These are phyloP conservation scores for Paxillus rubicundulus DNA, from an alignment of 768 basidiomycete genomes.

Conservation along the genomic window DNA sequence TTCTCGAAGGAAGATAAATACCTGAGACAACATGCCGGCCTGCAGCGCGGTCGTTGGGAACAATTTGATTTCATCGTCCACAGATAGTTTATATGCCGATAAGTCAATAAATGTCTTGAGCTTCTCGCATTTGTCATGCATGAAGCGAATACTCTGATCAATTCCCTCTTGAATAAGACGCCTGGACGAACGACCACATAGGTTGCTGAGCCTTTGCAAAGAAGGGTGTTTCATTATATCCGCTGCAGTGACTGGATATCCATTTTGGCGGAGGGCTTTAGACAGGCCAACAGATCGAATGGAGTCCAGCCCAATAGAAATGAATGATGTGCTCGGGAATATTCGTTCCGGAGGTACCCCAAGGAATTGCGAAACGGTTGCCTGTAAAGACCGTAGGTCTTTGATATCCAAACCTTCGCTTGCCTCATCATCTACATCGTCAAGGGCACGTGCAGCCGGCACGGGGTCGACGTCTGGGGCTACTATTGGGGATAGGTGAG, in stretches of 20 bases:
- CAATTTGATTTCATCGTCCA: conserved; percentile 32
- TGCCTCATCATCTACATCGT: neutral
- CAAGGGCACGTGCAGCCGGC: neutral
- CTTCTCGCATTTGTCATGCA: conserved; percentile 10
- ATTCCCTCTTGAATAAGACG: neutral
- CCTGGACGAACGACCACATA: conserved; percentile 5
- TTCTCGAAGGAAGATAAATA: conserved; percentile 10
- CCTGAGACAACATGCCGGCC: conserved; percentile 51
- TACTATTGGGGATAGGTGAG: neutral
- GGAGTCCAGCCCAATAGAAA: conserved; percentile 48
- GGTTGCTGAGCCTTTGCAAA: conserved; percentile 11
- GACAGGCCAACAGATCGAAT: conserved; percentile 46
- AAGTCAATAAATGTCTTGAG: conserved; percentile 19
- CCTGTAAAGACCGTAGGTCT: conserved; percentile 8
- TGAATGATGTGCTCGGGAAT: conserved; percentile 31
- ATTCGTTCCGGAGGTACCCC: conserved; percentile 12
- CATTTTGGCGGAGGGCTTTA: conserved; percentile 32
- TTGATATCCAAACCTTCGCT: neutral
- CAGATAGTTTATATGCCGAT: conserved; percentile 15
- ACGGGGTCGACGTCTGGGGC: neutral
- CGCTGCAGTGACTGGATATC: conserved; percentile 33
- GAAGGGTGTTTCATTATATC: conserved; percentile 37
- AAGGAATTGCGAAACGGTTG: conserved; percentile 20
- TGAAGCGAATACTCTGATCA: conserved; percentile 11
- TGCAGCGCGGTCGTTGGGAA: conserved; percentile 45